Evolutionary conservation across 371 early-diverging fungal species (phyloP), one percentile per base, ranked within the genome.

Genomic region (Syncephalastrum contaminatum): DNA sequence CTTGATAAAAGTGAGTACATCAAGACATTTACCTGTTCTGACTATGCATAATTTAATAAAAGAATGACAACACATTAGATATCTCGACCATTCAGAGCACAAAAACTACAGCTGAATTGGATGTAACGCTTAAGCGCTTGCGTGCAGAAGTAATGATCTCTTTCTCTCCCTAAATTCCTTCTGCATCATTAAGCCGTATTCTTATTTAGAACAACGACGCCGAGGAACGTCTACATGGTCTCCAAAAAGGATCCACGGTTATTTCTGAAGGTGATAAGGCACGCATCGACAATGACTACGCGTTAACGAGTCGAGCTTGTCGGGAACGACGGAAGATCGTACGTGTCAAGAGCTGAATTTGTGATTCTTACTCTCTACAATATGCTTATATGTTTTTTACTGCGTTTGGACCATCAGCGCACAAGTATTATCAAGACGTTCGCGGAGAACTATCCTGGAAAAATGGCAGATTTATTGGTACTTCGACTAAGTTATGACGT

Each of bases 291-390:
- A 12, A 30, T 5, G 51, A 54, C 15, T 50, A 39, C 53, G 45
- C 52, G 6, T 7, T 5, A 3, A 39, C 21, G 27, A 6, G 51
- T 12, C 57, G 58, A 39, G 63, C 48, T 45, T 63, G 63, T 58
- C 53, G 54, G n/a, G 43, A 15, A 14, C 27, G 63, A 18, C 63
- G 58, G 15, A 63, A 51, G 40, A 27, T 58, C 27, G 63, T 63
- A 58, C 14, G 47, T 30, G 10, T 30, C 10, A 30, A 30, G 10
- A 30, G 25, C 25, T 25, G 25, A 30, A 0, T 30, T 2, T 12
- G 1, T 2, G 36, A 8, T 2, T 0, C 0, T 30, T 30, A 0
- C 36, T 30, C 10, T 30, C 12, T 30, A 30, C 10, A 2, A 12
- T 24, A 20, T 15, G 25, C 19, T 4, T 19, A 21, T 22, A 39